These are phyloP conservation scores for Pulveroboletus ravenelii DNA, from an alignment of 768 basidiomycete species.

Conservation along the genomic window DNA sequence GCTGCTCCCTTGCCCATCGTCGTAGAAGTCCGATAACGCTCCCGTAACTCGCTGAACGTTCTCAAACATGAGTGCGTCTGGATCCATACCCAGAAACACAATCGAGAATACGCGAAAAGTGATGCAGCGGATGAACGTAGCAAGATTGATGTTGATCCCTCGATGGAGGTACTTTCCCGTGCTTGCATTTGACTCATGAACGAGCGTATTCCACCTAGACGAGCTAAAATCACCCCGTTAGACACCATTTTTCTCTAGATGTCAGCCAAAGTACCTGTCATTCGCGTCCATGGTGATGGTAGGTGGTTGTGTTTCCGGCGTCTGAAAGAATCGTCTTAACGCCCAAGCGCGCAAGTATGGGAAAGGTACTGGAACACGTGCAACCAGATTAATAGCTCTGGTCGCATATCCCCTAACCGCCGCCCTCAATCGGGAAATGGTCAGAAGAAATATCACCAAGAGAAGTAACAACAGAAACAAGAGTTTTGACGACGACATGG, in stretches of 20 bases:
- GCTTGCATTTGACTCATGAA: conserved; percentile 8
- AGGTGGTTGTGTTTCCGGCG: conserved; percentile 4
- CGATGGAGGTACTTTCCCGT: conserved; percentile 11
- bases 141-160: conserved; percentile 26
- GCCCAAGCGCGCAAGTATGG: conserved; percentile 4
- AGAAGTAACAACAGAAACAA: conserved; percentile 19
- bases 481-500: conserved; percentile 9
- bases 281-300: conserved; percentile 10
- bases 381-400: not conserved
- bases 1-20: conserved; percentile 27
- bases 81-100: conserved; percentile 37
- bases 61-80: conserved; percentile 14
- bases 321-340: not conserved
- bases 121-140: conserved; percentile 40
- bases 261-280: conserved; percentile 12
- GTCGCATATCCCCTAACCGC: not conserved
- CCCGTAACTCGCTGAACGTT: conserved; percentile 36
- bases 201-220: conserved; percentile 16
- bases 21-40: conserved; percentile 41
- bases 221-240: conserved; percentile 1
- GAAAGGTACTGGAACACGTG: conserved; percentile 13
- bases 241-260: not conserved
- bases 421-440: not conserved
- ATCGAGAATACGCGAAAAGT: conserved; percentile 41
- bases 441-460: not conserved